Evolutionary conservation across 2,329 filamentous ascomycete genomes (phyloP), one percentile per base, ranked within the genome.

Genomic region (Tetracladium maxilliforme): DNA sequence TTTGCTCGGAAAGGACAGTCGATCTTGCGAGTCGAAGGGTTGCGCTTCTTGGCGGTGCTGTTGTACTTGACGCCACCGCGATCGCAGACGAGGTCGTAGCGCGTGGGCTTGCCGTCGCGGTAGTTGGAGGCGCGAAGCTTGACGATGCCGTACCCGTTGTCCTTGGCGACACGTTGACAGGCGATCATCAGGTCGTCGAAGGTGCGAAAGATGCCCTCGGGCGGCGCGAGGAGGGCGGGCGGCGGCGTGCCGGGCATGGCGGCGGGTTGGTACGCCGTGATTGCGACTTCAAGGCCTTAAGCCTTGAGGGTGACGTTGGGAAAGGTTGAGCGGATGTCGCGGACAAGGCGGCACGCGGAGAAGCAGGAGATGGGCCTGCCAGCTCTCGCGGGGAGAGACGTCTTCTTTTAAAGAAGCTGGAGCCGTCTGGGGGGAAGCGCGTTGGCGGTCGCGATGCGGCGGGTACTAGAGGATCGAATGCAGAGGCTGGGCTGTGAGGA

Each of bases 11-110:
- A 72, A 8, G 67, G 67, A 29, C 67, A 72, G 42, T 72, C 67
- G 28, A 72, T 64, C 47, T 72, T 72, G 41, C 67, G 64, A 21
- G 67, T 72, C 27, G 64, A 70, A 2, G 67, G 67, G 36, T 69
- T 71, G 29, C 67, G 61, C 51, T 71, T 72, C 55, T 71, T 71
- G 6, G 67, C 67, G 2, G 67, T 72, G 46, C 66, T 71, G 49
- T 55, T 69, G 48, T 72, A 72, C 47, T 71, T 72, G 41, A 72
- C 67, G 31, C 67, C 67, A 27, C 67, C 67, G 20, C 67, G 64
- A 35, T 72, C 67, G 46, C 67, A 72, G 17, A 72, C 67, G 8
- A 72, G 52, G 33, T 72, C 67, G 45, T 70, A 72, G 10, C 67
- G 61, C 12, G 67, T 71, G 2, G 67, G 65, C 37, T 70, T 70